Evolutionary conservation across 2,329 filamentous ascomycete species (phyloP), one percentile per base, ranked within the genome.

Genomic region (Corynespora cassiicola): DNA sequence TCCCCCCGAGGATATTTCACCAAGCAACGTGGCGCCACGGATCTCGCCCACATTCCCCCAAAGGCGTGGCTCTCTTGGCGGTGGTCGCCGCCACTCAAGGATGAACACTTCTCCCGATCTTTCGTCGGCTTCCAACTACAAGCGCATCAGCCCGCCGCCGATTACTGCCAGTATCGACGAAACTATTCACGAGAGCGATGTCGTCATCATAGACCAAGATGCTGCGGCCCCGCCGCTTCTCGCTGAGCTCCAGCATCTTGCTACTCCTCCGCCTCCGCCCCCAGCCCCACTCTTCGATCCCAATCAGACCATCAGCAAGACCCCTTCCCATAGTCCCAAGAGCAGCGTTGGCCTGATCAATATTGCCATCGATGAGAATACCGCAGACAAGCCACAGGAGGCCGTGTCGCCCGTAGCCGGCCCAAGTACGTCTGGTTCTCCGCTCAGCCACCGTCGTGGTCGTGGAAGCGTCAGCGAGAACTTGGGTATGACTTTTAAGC

Each of bases 161-260:
- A 69, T 76, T 16, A 72, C 71, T 15, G 68, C 76, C 35, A 79
- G 76, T 57, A 80, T 84, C 37, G 77, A 80, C 47, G 74, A 78
- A 50, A 74, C 77, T 3, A 66, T 81, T 19, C 68, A 75, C 26
- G 61, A 66, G 32, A 65, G 67, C 8, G 59, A 72, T 32, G 63
- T 75, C 5, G 61, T 76, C 32, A 69, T 76, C 21, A 61, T 76
- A 28, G 63, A 76, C 24, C 54, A 58, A 24, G 68, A 71, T 14
- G 61, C 68, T 56, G 52, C 52, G 11, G 56, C 56, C 16, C 77
- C 78, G 9, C 75, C 78, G 7, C 67, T 82, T 7, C 71, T 85
- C 12, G 78, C 81, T 6, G 79, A 85, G 54, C 72, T 85, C 7
- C 80, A 83, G 54, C 82, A 85, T 59, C 69, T 85, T 11, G 76